phyloP scores from a whole-genome alignment of 306 rosid genomes.

The Inga laurina region DNA sequence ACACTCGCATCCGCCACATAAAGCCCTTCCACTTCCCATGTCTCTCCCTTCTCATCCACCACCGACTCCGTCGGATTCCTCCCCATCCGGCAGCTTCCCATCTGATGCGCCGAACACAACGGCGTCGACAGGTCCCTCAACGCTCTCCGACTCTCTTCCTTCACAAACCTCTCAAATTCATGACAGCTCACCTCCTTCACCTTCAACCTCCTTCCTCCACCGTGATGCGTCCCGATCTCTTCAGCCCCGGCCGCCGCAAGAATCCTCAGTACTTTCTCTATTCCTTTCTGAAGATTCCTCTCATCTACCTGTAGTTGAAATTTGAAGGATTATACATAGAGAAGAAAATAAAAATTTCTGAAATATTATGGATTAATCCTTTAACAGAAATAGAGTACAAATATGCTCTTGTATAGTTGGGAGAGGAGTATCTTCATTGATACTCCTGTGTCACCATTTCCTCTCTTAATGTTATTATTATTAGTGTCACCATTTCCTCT shows the following conservation, averaged over 20 bases:
- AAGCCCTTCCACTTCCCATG: conserved; percentile 80
- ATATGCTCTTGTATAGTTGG: too few species aligned
- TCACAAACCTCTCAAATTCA: conserved; percentile 71
- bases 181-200: conserved; percentile 52
- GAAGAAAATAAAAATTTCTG: too few species aligned
- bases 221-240: conserved; percentile 81
- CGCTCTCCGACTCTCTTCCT: conserved; percentile 61
- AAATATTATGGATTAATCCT: too few species aligned
- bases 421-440: too few species aligned
- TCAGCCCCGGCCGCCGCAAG: conserved; percentile 87
- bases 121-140: conserved; percentile 50
- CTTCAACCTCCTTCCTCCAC: conserved; percentile 51
- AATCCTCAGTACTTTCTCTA: conserved; percentile 70
- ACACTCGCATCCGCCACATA: conserved; percentile 78
- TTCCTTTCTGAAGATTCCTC: conserved; percentile 51
- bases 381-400: too few species aligned
- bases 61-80: conserved; percentile 48
- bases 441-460: too few species aligned
- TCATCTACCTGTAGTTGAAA: conserved; percentile 31
- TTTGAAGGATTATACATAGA: too few species aligned
- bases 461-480: too few species aligned
- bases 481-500: too few species aligned
- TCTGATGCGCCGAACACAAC: conserved; percentile 79
- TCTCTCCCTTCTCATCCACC: conserved; percentile 74
- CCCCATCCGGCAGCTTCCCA: conserved; percentile 92